Evolutionary conservation across 768 basidiomycete species (phyloP), one percentile per base, ranked within the genome.

Genomic region (Leccinum sublutescens): DNA sequence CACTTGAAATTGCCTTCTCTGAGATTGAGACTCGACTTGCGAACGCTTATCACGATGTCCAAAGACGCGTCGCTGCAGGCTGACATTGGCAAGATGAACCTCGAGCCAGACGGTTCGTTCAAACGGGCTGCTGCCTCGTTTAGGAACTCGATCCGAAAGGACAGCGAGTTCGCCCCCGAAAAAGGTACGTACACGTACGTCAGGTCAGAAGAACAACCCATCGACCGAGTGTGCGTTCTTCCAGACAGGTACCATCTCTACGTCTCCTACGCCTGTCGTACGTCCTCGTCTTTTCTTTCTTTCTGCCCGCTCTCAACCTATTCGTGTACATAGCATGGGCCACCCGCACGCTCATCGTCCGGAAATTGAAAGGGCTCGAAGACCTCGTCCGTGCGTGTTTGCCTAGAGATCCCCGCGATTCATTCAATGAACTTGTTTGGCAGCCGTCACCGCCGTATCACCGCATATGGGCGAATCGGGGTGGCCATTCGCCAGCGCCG

Each of bases 301-400:
- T 2, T n/a, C 10, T 19, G n/a, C 11, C 2, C 31, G 5, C 1
- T 38, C 27, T 29, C 12, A 19, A 27, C 27, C 49, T 17, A 10
- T 17, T n/a, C 14, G 29, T 10, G 11, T 50, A 29, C 27, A 29
- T 29, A 91, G 89, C 96, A 9, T 98, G 95, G 96, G 96, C 96
- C 0, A 93, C 93, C 25, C 82, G 96, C 64, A 84, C 95, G 4
- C 78, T 97, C 62, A 97, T 98, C 65, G 79, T 89, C 4, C 82
- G 95, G 64, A 87, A 93, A 74, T 81, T 98, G 66, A 99, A 99
- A 73, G 95, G 95, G 2, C 80, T 99, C 23, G 90, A 98, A 63
- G 80, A 88, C 25, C 76, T 91, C 61, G 84, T 99, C 59, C 78
- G 94, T 92, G 63, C 69, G 89, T 77, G 15, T 25, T 29, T 3